phyloP scores from a whole-genome alignment of 768 basidiomycete genomes.

The Floccularia luteovirens region DNA sequence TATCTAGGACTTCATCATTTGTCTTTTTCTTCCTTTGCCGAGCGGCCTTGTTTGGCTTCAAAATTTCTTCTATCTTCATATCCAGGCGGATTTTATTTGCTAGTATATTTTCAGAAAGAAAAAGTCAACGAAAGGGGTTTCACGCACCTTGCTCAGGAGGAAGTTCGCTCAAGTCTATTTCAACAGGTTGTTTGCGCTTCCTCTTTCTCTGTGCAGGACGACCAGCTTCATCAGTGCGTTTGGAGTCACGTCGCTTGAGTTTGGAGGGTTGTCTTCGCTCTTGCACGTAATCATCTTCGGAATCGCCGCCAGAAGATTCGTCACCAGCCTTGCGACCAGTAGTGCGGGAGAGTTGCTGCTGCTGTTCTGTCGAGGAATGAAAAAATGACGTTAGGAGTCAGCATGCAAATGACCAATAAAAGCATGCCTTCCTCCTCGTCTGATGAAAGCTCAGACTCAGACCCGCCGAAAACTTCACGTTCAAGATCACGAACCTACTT shows the following conservation, averaged over 20 bases:
- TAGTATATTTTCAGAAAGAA: conserved; percentile 20
- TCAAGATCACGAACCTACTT: conserved; percentile 32
- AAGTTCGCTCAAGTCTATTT: conserved; percentile 60
- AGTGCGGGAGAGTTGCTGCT: conserved; percentile 20
- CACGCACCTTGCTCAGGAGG: conserved; percentile 71
- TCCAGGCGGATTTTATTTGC: conserved; percentile 74
- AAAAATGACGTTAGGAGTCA: conserved; percentile 1
- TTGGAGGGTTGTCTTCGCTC: conserved; percentile 21
- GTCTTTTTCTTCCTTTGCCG: conserved; percentile 66
- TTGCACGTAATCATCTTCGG: conserved; percentile 44
- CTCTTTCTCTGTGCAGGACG: conserved; percentile 33
- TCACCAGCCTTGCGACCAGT: conserved; percentile 18
- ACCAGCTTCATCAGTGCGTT: conserved; percentile 19
- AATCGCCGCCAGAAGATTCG: conserved; percentile 40
- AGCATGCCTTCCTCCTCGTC: conserved; percentile 57
- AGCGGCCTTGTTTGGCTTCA: conserved; percentile 69
- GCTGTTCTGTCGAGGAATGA: conserved; percentile 29
- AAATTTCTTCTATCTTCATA: conserved; percentile 79
- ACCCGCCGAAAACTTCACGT: conserved; percentile 76
- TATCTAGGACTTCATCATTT: conserved; percentile 80
- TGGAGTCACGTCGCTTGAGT: conserved; percentile 22
- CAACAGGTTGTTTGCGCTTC: conserved; percentile 53
- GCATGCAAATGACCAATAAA: not conserved
- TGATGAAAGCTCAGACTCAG: conserved; percentile 77
- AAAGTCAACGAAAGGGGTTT: conserved; percentile 1